Conservation (phyloP, 2,329 filamentous ascomycete genomes). For the Stemphylium lycopersici region DNA sequence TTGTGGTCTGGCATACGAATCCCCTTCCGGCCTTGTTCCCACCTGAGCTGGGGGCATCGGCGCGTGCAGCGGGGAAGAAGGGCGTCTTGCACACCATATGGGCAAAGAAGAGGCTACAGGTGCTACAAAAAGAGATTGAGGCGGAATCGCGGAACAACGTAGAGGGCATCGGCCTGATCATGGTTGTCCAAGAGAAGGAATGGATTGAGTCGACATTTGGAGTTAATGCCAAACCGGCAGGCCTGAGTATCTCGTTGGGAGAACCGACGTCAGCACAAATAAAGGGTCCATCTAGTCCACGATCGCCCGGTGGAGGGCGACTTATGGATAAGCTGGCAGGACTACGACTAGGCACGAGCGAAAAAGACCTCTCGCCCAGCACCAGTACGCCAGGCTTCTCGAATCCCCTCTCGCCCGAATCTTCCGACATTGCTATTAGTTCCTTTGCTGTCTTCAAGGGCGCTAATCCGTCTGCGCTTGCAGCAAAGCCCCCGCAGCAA, state of each 20-base stretch:
- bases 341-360: slow-evolving; percentile 76
- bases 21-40: slow-evolving; percentile 88
- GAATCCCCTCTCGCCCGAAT: slow-evolving; percentile 66
- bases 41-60: slow-evolving; percentile 71
- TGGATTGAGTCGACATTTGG: slow-evolving; percentile 88
- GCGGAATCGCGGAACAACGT: slow-evolving; percentile 73
- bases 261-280: slow-evolving; percentile 48
- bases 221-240: slow-evolving; percentile 54
- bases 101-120: slow-evolving; percentile 80
- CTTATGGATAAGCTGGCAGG: slow-evolving; percentile 81
- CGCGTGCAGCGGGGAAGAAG: slow-evolving; percentile 71
- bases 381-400: slow-evolving; percentile 35
- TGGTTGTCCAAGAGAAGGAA: slow-evolving; percentile 80
- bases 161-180: slow-evolving; percentile 82
- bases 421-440: slow-evolving; percentile 67
- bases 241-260: slow-evolving; percentile 47
- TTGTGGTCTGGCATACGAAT: slow-evolving; percentile 67
- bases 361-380: slow-evolving; percentile 65
- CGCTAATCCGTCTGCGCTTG: slow-evolving; percentile 47
- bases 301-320: slow-evolving; percentile 68
- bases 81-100: slow-evolving; percentile 89
- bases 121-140: slow-evolving; percentile 77
- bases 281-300: slow-evolving; percentile 65
- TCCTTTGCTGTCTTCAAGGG: slow-evolving; percentile 65
- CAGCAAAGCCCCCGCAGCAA: slow-evolving; percentile 51